Evolutionary conservation across 108 stramenopile species (phyloP).

Genomic region (Nannochloropsis salina): DNA sequence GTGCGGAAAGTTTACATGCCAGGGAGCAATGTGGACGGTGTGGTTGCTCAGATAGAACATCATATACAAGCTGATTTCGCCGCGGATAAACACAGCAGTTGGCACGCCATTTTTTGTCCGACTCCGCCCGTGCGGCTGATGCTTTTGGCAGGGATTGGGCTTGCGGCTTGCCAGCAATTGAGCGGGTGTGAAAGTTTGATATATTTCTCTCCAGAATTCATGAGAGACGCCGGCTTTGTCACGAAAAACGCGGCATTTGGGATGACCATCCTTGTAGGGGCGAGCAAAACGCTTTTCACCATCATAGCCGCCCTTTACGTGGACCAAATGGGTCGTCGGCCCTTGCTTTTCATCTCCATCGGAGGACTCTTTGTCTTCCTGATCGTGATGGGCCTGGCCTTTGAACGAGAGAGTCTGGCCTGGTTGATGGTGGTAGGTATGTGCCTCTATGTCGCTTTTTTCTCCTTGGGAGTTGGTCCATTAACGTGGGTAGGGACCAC

Average conservation of each 20-base stretch:
- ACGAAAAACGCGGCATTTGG: constrained; percentile 51
- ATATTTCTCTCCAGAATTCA: constrained; percentile 67
- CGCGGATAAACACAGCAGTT: not conserved
- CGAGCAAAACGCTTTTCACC: constrained; percentile 62
- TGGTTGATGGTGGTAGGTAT: not conserved
- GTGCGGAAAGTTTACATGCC: constrained; percentile 27
- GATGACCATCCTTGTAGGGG: constrained; percentile 61
- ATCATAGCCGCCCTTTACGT: constrained; percentile 62
- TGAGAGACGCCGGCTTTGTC: constrained; percentile 62
- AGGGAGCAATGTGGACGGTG: not conserved
- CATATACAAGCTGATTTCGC: not conserved
- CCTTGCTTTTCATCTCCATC: constrained; percentile 61
- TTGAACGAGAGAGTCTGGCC: not conserved
- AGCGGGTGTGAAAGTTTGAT: constrained; percentile 78
- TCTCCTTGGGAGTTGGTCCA: constrained; percentile 72
- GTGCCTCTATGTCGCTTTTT: constrained; percentile 66
- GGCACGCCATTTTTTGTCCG: not conserved
- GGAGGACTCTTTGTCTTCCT: not conserved
- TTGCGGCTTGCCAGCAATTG: constrained; percentile 72
- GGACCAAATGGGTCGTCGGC: constrained; percentile 64
- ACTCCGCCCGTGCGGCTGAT: constrained; percentile 68
- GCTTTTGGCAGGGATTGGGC: constrained; percentile 70
- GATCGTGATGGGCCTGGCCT: not conserved
- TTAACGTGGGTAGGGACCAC: constrained; percentile 68
- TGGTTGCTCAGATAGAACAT: not conserved